These are phyloP conservation scores for Trichosanthes truncata DNA, from an alignment of 306 rosid genomes.

Conservation along the genomic window DNA sequence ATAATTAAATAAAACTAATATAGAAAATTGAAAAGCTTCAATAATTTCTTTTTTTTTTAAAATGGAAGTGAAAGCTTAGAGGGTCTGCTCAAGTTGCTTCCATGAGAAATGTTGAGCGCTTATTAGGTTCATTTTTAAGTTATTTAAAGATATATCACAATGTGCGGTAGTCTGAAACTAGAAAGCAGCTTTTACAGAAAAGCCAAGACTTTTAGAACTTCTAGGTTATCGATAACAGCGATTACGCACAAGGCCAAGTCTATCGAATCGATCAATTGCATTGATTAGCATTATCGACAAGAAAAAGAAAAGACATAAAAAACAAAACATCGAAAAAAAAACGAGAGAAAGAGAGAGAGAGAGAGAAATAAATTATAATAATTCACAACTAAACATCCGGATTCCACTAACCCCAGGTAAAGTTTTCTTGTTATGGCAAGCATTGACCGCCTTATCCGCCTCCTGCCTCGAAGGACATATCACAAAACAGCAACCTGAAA, in stretches of 20 bases:
- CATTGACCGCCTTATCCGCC: conserved; percentile 96
- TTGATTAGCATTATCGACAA: conserved; percentile 9
- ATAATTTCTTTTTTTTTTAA: not conserved
- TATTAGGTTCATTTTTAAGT: not conserved
- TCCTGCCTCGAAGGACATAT: conserved; percentile 89
- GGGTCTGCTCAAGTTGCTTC: not conserved
- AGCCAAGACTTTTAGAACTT: not conserved
- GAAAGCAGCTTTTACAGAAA: not conserved
- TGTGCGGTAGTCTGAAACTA: not conserved
- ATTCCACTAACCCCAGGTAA: conserved; percentile 65
- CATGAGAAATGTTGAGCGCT: not conserved
- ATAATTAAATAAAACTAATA: not conserved
- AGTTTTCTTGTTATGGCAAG: conserved; percentile 87
- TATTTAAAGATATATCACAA: not conserved
- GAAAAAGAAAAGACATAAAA: conserved; percentile 4
- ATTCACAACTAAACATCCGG: not conserved
- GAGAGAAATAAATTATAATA: not conserved
- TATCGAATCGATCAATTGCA: conserved; percentile 5
- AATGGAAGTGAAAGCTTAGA: not conserved
- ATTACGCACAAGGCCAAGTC: not conserved
- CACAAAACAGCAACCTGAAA: conserved; percentile 82
- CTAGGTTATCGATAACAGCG: conserved; percentile 7
- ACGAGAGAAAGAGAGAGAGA: not conserved
- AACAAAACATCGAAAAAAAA: not conserved
- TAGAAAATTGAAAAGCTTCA: not conserved